Percentiles rank a stretch among this genome's conserved stretches.
These are phyloP conservation scores for Cylindrotheca closterium DNA, from an alignment of 108 stramenopile species.

Conservation along the genomic window DNA sequence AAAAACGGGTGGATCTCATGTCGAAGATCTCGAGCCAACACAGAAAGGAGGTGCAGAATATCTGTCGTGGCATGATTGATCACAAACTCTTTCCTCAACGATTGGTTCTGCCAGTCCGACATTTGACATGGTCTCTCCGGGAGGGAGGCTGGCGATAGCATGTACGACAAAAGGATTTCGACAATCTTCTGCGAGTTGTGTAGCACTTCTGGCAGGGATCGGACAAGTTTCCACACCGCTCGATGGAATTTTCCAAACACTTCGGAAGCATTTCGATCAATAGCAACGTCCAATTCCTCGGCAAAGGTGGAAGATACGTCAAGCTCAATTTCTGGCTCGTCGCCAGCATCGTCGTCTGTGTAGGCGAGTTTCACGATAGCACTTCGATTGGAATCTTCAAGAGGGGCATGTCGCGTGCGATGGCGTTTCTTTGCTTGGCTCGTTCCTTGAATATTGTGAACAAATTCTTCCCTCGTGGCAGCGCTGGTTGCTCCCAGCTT, in stretches of 20 bases:
- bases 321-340: conserved; percentile 18
- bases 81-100: conserved; percentile 20
- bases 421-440: conserved; percentile 28
- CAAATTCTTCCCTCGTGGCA: conserved; percentile 69
- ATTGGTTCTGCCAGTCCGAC: background rate
- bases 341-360: conserved; percentile 11
- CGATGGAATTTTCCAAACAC: conserved; percentile 64
- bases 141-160: conserved; percentile 47
- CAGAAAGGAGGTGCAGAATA: conserved; percentile 77
- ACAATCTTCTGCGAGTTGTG: conserved; percentile 72
- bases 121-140: conserved; percentile 27
- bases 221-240: conserved; percentile 62
- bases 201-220: conserved; percentile 79
- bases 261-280: conserved; percentile 81
- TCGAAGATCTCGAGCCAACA: conserved; percentile 81
- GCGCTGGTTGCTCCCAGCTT: conserved; percentile 58
- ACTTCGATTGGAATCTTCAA: conserved; percentile 6
- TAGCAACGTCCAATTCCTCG: conserved; percentile 69
- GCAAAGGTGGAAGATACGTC: conserved; percentile 60
- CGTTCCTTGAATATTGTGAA: conserved; percentile 50
- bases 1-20: conserved; percentile 79
- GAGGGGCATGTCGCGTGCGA: conserved; percentile 15
- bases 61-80: conserved; percentile 84
- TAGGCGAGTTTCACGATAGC: conserved; percentile 19
- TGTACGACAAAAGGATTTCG: conserved; percentile 51